Conservation (phyloP, 345 rosid genomes). For the Brassica napus region DNA sequence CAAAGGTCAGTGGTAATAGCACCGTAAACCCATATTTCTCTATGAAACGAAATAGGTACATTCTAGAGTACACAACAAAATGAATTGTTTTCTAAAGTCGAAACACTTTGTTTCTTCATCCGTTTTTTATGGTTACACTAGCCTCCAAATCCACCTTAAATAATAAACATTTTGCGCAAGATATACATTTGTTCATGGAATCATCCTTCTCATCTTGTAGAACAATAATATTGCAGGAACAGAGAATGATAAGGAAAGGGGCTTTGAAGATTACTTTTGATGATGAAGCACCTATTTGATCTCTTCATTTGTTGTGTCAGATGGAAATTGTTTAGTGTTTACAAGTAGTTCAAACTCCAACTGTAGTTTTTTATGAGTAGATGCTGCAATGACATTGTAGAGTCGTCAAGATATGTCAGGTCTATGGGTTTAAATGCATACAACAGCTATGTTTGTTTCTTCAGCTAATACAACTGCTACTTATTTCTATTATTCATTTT, state of each 20-base stretch:
- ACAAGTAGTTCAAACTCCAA: conserved; percentile 17
- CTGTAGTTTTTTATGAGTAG: too few relatives aligned
- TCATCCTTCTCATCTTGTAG: conserved; percentile 33
- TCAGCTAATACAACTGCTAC: conserved; percentile 9
- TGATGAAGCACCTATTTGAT: conserved; percentile 25
- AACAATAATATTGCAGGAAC: conserved; percentile 58
- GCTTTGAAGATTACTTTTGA: conserved; percentile 86
- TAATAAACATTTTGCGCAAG: conserved; percentile 8
- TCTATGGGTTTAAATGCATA: conserved; percentile 4
- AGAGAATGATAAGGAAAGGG: conserved; percentile 63
- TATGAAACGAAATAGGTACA: conserved; percentile 2
- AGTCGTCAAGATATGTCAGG: too few relatives aligned
- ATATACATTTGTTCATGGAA: conserved; percentile 26
- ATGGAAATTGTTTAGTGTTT: conserved; percentile 23
- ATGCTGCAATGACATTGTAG: too few relatives aligned
- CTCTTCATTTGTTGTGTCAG: conserved; percentile 35
- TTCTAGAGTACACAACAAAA: background rate
- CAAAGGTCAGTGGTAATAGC: conserved; percentile 51
- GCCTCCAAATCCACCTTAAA: conserved; percentile 9
- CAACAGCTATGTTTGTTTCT: conserved; percentile 30
- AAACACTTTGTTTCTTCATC: conserved; percentile 15
- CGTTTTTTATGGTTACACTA: background rate
- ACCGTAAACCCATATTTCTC: conserved; percentile 31
- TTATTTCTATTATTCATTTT: background rate
- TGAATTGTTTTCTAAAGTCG: background rate